Evolutionary conservation across 2,329 filamentous ascomycete species (phyloP).

Genomic region (Paecilomyces sp.): DNA sequence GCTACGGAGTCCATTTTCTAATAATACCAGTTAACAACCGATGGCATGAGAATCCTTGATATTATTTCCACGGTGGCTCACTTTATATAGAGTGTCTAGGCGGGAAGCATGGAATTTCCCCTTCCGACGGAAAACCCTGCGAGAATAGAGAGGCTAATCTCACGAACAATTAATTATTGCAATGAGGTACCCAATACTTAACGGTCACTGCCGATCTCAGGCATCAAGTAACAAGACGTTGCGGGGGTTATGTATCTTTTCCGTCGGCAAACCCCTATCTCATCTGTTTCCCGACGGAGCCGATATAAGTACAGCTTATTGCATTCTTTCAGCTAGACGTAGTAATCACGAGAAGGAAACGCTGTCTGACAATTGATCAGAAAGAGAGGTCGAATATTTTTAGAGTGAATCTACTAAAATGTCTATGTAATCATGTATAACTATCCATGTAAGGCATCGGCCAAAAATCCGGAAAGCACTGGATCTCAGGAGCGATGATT

Average conservation of each 20-base stretch:
- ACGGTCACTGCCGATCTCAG: too few species aligned
- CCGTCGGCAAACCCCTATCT: neutral
- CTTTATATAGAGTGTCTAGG: neutral
- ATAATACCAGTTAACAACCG: neutral
- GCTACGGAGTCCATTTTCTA: neutral
- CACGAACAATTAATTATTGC: neutral
- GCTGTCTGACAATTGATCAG: too few species aligned
- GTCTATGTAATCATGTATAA: constrained; percentile 2
- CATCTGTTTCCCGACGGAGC: neutral
- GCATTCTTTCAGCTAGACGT: too few species aligned
- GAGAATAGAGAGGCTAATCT: neutral
- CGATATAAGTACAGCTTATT: neutral
- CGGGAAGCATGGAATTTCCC: neutral
- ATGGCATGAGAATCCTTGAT: neutral
- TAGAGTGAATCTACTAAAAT: neutral
- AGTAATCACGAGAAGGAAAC: too few species aligned
- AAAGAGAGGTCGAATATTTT: too few species aligned
- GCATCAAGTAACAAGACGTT: neutral
- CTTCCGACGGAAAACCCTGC: neutral
- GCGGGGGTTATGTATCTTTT: neutral
- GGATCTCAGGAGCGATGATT: neutral
- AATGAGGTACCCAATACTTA: too few species aligned
- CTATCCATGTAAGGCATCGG: constrained; percentile 5
- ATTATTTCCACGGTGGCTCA: neutral
- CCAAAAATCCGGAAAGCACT: constrained; percentile 2